These are phyloP conservation scores for Phellopilus nigrolimitatus DNA, from an alignment of 1,284 basidiomycete genomes.

Conservation along the genomic window DNA sequence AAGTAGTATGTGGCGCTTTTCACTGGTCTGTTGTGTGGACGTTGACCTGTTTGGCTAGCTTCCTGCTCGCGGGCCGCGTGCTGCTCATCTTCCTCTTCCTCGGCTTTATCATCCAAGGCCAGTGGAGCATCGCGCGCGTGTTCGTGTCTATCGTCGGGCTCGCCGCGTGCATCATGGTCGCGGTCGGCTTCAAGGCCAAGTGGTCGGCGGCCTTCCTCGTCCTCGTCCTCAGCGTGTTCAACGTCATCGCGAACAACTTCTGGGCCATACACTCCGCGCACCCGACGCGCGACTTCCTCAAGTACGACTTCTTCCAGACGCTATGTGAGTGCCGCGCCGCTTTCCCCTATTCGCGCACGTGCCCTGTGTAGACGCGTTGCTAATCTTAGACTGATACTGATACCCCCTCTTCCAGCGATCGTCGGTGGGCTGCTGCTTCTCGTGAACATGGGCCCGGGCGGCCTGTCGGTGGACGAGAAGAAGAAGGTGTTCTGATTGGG, in stretches of 20 bases:
- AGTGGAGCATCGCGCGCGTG: slow-evolving; percentile 83
- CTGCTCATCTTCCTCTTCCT: slow-evolving; percentile 99
- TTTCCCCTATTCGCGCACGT: not conserved
- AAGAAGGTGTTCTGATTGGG: slow-evolving; percentile 91
- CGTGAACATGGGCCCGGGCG: slow-evolving; percentile 98
- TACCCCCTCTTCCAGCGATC: slow-evolving; percentile 60
- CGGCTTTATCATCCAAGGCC: slow-evolving; percentile 93
- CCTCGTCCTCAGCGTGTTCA: slow-evolving; percentile 88
- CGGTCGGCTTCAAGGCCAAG: slow-evolving; percentile 98
- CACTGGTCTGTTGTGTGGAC: not conserved
- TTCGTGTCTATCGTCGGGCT: slow-evolving; percentile 86
- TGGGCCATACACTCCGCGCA: slow-evolving; percentile 94
- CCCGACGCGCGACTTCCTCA: slow-evolving; percentile 96
- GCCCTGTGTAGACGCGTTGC: no score
- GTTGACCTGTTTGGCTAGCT: slow-evolving; percentile 43
- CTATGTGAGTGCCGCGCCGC: slow-evolving; percentile 55
- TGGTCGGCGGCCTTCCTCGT: slow-evolving; percentile 99
- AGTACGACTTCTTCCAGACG: slow-evolving; percentile 96
- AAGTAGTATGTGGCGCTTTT: slow-evolving; percentile 76
- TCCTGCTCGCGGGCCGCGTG: slow-evolving; percentile 95
- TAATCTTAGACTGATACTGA: slow-evolving; percentile 16
- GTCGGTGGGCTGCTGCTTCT: slow-evolving; percentile 96
- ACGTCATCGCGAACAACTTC: slow-evolving; percentile 99
- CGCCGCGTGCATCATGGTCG: slow-evolving; percentile 95
- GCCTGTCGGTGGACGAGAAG: slow-evolving; percentile 98